A percentile compares a stretch with the other conserved stretches of the same genome.
phyloP scores from a whole-genome alignment of 2,329 filamentous ascomycete genomes.

The Cadophora luteo-olivacea region DNA sequence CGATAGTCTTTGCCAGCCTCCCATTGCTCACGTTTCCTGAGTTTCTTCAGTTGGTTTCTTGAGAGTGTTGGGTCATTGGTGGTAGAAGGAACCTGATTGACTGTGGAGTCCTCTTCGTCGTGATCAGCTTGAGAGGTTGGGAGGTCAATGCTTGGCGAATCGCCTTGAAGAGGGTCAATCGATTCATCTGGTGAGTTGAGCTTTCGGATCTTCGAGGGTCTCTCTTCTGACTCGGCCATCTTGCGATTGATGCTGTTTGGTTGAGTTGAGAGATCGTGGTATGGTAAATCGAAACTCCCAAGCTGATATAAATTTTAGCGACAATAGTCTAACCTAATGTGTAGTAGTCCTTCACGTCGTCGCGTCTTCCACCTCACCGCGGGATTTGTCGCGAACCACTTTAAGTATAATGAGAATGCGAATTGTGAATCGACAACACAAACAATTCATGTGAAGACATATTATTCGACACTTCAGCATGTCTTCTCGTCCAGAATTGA shows the following conservation, averaged over 20 bases:
- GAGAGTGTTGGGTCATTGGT: conserved; percentile 59
- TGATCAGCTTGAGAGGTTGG: background rate
- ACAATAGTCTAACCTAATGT: background rate
- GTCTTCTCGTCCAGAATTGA: conserved; percentile 75
- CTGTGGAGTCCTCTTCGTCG: background rate
- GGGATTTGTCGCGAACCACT: conserved; percentile 26
- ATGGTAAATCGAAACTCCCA: background rate
- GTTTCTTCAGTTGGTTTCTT: conserved; percentile 86
- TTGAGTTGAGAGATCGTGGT: conserved; percentile 23
- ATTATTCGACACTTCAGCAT: conserved; percentile 50
- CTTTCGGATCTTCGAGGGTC: conserved; percentile 42
- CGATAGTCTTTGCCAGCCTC: conserved; percentile 72
- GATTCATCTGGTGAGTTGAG: conserved; percentile 29
- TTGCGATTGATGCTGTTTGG: conserved; percentile 16
- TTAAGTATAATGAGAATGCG: background rate
- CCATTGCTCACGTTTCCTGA: conserved; percentile 75
- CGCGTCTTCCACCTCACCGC: conserved; percentile 22
- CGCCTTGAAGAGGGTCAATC: conserved; percentile 9
- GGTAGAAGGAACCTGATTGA: conserved; percentile 17
- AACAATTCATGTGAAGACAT: background rate
- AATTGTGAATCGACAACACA: background rate
- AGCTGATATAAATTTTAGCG: background rate
- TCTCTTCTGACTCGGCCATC: conserved; percentile 42
- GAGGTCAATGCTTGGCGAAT: conserved; percentile 11
- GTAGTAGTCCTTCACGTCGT: conserved; percentile 25